Evolutionary conservation across 768 basidiomycete species (phyloP), one percentile per base, ranked within the genome.

Genomic region (Mycena belliarum): DNA sequence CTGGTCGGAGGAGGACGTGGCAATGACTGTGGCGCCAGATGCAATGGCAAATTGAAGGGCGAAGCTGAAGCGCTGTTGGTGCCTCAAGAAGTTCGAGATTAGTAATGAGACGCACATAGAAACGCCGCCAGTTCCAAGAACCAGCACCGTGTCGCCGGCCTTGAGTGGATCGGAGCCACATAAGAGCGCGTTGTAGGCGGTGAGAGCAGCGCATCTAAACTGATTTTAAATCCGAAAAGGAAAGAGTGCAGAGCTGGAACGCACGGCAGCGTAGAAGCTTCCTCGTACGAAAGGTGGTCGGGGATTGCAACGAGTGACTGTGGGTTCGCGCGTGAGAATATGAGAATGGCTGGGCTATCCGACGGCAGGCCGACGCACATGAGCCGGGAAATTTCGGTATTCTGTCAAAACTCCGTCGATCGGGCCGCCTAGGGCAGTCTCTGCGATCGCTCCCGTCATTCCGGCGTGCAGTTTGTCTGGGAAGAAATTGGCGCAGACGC

Each of bases 201-300:
- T 83, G 45, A 82, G 61, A 4, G 75, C 80, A 10, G 80, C 79
- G 55, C 74, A 79, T 25, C 71, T 75, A 25, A 12, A 32, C 12
- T 6, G 12, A 32, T 6, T n/a, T n/a, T n/a, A n/a, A 32, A 32
- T 32, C 12, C 7, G 29, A 32, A 6, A 32, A 6, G 29, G 29
- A 32, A 32, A 32, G 6, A 32, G 12, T 6, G 12, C 12, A 32
- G 6, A 12, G 29, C 29, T n/a, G n/a, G n/a, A 15, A 70, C 78
- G 33, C 65, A 86, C 74, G 85, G 82, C 10, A 89, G 71, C 25
- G 85, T 85, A 0, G 87, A 82, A 0, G 81, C 87, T 64, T 89
- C 83, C 59, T 83, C 82, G 61, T 82, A 86, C 1, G 78, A 79
- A 20, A 88, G 74, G 65, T 86, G 79, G 15, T 78, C 69, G 0